Percentiles rank a stretch among this genome's conserved stretches.
Evolutionary conservation across 768 basidiomycete species (phyloP).

Genomic region (Boletus sp.): DNA sequence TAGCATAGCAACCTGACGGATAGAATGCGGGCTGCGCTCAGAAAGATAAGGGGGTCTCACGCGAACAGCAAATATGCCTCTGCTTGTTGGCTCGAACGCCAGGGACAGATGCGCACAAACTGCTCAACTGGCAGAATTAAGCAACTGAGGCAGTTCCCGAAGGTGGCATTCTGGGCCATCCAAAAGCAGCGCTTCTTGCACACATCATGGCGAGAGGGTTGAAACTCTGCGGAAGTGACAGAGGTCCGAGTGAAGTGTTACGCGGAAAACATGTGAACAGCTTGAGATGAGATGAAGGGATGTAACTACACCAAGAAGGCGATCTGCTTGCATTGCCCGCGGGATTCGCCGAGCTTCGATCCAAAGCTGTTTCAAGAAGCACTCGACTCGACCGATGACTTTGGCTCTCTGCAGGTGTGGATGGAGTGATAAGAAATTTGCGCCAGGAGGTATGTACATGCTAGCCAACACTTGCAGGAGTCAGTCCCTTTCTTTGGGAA

Average conservation of each 20-base stretch:
- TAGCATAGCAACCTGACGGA: not conserved
- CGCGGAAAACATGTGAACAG: not conserved
- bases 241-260: not conserved
- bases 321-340: not conserved
- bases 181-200: not conserved
- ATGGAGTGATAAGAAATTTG: too few species aligned
- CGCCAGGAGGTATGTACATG: too few species aligned
- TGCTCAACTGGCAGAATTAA: not conserved
- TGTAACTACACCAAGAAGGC: not conserved
- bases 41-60: not conserved
- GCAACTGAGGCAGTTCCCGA: too few species aligned
- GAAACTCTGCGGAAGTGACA: not conserved
- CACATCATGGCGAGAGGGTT: not conserved
- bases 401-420: too few species aligned
- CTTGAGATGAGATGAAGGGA: not conserved
- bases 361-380: not conserved
- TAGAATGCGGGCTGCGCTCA: not conserved
- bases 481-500: too few species aligned
- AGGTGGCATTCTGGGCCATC: not conserved
- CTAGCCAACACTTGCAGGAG: too few species aligned
- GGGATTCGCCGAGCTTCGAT: not conserved
- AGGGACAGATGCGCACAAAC: not conserved
- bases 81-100: not conserved
- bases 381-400: too few species aligned
- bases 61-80: slow-evolving; percentile 11